A percentile compares a stretch with the other conserved stretches of the same genome.
Conservation (phyloP, 2,329 filamentous ascomycete species). For the Aspergillus aculeatinus region DNA sequence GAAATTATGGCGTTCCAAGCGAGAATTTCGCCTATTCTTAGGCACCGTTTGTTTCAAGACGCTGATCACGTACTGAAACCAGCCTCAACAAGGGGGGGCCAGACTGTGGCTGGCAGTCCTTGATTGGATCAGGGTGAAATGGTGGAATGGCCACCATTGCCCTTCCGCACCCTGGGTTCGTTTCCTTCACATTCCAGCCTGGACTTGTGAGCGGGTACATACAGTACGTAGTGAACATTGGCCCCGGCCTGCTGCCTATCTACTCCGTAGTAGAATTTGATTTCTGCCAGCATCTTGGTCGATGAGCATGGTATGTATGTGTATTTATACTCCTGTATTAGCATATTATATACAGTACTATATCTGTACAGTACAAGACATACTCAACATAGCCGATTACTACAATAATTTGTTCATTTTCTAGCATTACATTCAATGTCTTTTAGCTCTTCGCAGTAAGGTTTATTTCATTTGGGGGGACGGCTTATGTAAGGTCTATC, state of each 20-base stretch:
- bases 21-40: conserved; percentile 11
- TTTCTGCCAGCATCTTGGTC: too few species aligned
- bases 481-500: background rate
- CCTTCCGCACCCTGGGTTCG: background rate
- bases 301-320: too few species aligned
- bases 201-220: background rate
- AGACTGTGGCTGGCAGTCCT: conserved; percentile 1
- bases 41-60: conserved; percentile 11
- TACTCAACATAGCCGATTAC: too few species aligned
- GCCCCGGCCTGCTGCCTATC: too few species aligned
- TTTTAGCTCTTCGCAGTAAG: background rate
- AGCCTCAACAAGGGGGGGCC: conserved; percentile 6
- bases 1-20: background rate
- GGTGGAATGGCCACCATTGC: conserved; percentile 13
- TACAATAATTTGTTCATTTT: background rate
- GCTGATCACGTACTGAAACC: conserved; percentile 16
- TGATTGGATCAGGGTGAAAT: conserved; percentile 6
- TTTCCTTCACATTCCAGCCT: background rate
- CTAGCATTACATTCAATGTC: background rate
- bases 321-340: too few species aligned
- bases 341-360: too few species aligned
- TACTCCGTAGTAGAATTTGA: too few species aligned
- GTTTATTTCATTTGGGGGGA: background rate
- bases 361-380: too few species aligned
- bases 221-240: background rate